Percentiles rank a stretch among this genome's conserved stretches.
Evolutionary conservation across 129 eudicot species (phyloP).

Genomic region (Centrapalus pauciflorus): DNA sequence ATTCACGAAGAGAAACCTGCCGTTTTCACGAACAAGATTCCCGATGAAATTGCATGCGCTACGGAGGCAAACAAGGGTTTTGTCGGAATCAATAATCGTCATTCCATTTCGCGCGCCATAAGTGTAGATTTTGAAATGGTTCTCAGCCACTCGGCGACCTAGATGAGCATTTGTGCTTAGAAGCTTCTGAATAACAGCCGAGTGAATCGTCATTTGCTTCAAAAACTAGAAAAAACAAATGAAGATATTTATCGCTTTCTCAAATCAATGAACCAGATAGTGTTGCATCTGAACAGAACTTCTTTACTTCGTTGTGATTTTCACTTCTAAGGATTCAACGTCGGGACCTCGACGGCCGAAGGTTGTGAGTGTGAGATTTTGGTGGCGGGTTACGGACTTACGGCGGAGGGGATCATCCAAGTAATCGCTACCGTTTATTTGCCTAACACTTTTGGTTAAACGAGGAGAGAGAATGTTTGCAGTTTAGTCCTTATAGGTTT

Average conservation of each 20-base stretch:
- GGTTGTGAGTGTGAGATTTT: not conserved
- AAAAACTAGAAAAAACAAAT: not conserved
- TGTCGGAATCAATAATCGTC: constrained; percentile 73
- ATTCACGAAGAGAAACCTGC: constrained; percentile 67
- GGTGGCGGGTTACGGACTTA: constrained; percentile 11
- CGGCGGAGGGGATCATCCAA: constrained; percentile 12
- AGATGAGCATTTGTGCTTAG: constrained; percentile 75
- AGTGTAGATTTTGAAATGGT: constrained; percentile 82
- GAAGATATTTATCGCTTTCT: not conserved
- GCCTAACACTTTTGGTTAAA: not conserved
- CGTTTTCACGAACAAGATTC: constrained; percentile 47
- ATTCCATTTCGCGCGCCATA: constrained; percentile 61
- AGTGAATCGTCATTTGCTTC: constrained; percentile 66
- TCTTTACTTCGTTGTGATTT: not conserved
- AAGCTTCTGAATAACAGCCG: constrained; percentile 76
- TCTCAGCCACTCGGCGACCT: constrained; percentile 62
- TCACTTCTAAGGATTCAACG: not conserved
- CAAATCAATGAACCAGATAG: not conserved
- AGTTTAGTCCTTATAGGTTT: constrained; percentile 1
- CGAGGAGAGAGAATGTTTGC: constrained; percentile 10
- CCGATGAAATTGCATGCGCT: constrained; percentile 77
- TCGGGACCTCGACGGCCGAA: not conserved
- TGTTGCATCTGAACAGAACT: not conserved
- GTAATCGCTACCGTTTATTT: too few species aligned
- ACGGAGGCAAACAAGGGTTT: constrained; percentile 87